Evolutionary conservation across 1,284 basidiomycete species (phyloP).

Genomic region (Lentinula novae-zelandiae): DNA sequence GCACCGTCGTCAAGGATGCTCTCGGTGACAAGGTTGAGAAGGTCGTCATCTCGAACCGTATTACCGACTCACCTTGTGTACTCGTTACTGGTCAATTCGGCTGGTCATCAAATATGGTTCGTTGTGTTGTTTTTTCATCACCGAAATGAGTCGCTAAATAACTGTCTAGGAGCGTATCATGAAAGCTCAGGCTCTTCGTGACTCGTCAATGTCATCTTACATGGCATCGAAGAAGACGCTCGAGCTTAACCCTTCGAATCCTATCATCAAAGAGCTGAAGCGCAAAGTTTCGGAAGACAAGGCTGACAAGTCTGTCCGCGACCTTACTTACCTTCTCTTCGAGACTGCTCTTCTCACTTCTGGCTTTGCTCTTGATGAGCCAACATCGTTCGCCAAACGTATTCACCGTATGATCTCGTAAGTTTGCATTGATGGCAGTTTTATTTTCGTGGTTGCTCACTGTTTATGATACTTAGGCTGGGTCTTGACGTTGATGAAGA

Average conservation of each 20-base stretch:
- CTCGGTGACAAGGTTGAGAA: slow-evolving; percentile 99
- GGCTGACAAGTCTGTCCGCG: slow-evolving; percentile 97
- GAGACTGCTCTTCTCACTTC: slow-evolving; percentile 95
- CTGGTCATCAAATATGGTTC: slow-evolving; percentile 98
- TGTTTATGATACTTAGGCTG: slow-evolving; percentile 35
- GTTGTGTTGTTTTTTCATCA: slow-evolving; percentile 19
- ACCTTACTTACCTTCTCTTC: slow-evolving; percentile 93
- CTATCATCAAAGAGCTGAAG: slow-evolving; percentile 96
- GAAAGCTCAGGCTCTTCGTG: slow-evolving; percentile 98
- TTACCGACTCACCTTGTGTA: slow-evolving; percentile 93
- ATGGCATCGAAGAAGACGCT: slow-evolving; percentile 99
- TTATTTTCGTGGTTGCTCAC: slow-evolving; percentile 14
- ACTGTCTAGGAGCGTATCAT: slow-evolving; percentile 88
- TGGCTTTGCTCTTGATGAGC: slow-evolving; percentile 94
- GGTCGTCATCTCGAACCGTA: slow-evolving; percentile 98
- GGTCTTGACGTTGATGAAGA: slow-evolving; percentile 83
- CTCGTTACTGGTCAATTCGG: slow-evolving; percentile 99
- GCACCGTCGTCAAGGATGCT: slow-evolving; percentile 95
- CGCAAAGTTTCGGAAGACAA: slow-evolving; percentile 95
- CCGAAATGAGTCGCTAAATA: slow-evolving; percentile 7
- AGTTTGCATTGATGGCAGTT: slow-evolving; percentile 18
- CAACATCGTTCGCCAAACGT: slow-evolving; percentile 91
- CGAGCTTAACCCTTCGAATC: slow-evolving; percentile 93
- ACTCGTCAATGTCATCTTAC: slow-evolving; percentile 99
- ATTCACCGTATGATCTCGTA: slow-evolving; percentile 95